Base-by-base conservation (phyloP, 2,329 filamentous ascomycete species). In the Colletotrichum eremochloae region DNA sequence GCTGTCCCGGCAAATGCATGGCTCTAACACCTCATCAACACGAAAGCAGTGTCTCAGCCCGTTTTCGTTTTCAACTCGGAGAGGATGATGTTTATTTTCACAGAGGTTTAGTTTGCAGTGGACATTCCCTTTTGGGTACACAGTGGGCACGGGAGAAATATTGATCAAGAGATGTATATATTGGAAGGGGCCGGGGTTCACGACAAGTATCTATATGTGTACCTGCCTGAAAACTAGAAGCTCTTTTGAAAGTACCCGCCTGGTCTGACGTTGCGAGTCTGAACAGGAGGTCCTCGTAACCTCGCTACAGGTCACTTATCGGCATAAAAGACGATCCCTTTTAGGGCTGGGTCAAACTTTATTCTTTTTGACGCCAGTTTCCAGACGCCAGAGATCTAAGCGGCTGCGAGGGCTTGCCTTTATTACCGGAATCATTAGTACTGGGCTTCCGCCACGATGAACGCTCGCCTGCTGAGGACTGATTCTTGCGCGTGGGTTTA, bases 311-410 rank as follows among this genome's bases (percentile, higher is more conserved):
- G 9, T 1, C 31, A 29, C 29, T 29, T 9, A 53, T 24, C 3
- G 36, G 20, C 24, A 29, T 12, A 29, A 5, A 29, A 15, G n/a
- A 50, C n/a, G 14, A 14, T 8, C 48, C 12, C 5, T 14, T 50
- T 5, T 3, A 11, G 2, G 11, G 29, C 18, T 29, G 3, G 12
- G 31, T 48, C 9, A 29, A 53, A 18, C 5, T n/a, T 46, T 38
- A 62, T 12, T 48, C 24, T 33, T 40, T 69, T 40, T 53, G 66
- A 31, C 69, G 66, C 66, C 69, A 72, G 60, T 69, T 69, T 0
- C 52, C 62, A 6, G 69, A 72, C 20, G 66, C 38, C 2, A 69
- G 31, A 36, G 58, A 63, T 29, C 36, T 63, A 1, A 48, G 44
- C 9, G 60, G 53, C 33, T 64, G 66, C 1, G 56, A 48, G 31